Evolutionary conservation across 176 grass and related monocot species (phyloP), one percentile per base, ranked within the genome.

Genomic region (Paspalum vaginatum): DNA sequence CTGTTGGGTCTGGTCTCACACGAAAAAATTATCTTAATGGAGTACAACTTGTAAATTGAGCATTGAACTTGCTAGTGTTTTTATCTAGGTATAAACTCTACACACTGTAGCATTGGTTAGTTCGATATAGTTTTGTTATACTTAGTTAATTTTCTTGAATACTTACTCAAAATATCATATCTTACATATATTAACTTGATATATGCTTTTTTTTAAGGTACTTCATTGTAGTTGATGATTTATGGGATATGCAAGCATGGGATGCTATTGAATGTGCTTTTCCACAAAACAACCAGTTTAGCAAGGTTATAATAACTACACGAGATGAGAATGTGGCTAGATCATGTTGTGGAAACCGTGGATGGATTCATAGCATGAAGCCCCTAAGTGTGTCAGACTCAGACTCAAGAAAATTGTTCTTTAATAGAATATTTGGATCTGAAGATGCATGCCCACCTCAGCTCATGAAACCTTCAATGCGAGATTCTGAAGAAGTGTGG

Each of bases 221-320:
- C 2, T 39, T 64, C 2, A 38, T 78, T 11, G 21, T 78, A 63
- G 7, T 78, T 22, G 60, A 78, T 65, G 75, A 78, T 22, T 51
- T 78, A 1, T 78, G 75, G 75, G 44, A 65, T 37, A 17, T 2
- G 4, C 0, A 0, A 51, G 10, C 25, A 1, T 78, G 75, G 75
- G 1, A 78, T 13, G 4, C 8, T 13, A 49, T 78, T 56, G 2
- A 2, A 9, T 78, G 16, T 22, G 45, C 17, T 12, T 61, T 64
- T 12, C 60, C 44, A 21, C 0, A 65, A 65, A 78, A 21, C 15
- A 11, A 49, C n/a, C 9, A 5, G 1, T 7, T 1, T 2, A 50
- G 75, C 14, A 77, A 43, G 13, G 75, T 78, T 13, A 49, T 78
- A 6, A 37, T 61, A 50, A 78, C 75, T 20, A 78, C 75, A 14